Conservation (phyloP, 805 yeast genomes). For the Candida nitratophila region DNA sequence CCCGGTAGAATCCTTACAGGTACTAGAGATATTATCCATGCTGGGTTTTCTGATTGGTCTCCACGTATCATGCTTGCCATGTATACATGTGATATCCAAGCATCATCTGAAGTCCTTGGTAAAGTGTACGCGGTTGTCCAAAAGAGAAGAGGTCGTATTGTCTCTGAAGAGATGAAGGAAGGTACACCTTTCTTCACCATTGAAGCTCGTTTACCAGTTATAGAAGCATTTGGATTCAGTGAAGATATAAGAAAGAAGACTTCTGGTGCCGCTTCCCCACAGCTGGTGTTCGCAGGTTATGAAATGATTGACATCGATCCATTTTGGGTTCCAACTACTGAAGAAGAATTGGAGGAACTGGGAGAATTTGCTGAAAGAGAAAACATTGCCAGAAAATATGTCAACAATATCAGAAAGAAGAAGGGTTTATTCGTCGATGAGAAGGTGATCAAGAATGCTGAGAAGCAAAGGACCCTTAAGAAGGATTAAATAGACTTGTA, state of each 20-base stretch:
- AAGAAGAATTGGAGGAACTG: conserved; percentile 86
- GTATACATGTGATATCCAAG: conserved; percentile 92
- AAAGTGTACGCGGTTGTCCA: conserved; percentile 94
- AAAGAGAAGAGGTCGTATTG: conserved; percentile 74
- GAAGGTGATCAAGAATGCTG: conserved; percentile 86
- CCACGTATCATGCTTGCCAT: conserved; percentile 89
- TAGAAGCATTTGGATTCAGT: conserved; percentile 93
- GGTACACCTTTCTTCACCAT: conserved; percentile 96
- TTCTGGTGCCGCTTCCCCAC: conserved; percentile 97
- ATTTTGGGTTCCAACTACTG: conserved; percentile 98
- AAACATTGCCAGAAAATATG: conserved; percentile 80
- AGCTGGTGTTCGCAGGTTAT: conserved; percentile 82
- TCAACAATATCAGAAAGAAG: conserved; percentile 73
- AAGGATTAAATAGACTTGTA: conserved; percentile 38
- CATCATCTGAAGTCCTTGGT: conserved; percentile 90
- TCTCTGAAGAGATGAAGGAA: conserved; percentile 93
- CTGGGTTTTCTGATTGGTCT: conserved; percentile 69
- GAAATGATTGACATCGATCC: conserved; percentile 89
- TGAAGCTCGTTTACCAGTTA: conserved; percentile 81
- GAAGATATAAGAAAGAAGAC: conserved; percentile 91
- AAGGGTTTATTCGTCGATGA: conserved; percentile 89
- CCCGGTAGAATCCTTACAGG: conserved; percentile 70
- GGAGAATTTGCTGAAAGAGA: conserved; percentile 93
- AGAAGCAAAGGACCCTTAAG: conserved; percentile 85
- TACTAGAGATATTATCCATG: conserved; percentile 67